Evolutionary conservation across 192 early-diverging fungal species (phyloP).

Genomic region (Coemansia sp.): DNA sequence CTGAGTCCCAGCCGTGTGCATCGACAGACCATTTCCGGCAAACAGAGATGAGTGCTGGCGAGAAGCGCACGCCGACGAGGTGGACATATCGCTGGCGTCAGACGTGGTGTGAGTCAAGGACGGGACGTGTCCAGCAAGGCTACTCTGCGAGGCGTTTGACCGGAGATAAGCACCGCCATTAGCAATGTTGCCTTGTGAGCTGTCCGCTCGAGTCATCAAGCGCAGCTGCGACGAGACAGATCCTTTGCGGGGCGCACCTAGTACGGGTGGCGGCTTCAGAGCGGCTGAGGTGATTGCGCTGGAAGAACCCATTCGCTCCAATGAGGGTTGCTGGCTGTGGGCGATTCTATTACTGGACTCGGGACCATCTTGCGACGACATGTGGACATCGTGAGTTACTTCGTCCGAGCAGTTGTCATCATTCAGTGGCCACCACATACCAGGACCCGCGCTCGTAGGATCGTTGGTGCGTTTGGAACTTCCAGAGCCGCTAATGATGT

Average conservation of each 20-base stretch:
- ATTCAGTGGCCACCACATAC: slow-evolving; percentile 56
- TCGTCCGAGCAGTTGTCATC: slow-evolving; percentile 54
- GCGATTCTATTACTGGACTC: slow-evolving; percentile 2
- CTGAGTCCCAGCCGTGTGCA: slow-evolving; percentile 27
- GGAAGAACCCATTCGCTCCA: slow-evolving; percentile 40
- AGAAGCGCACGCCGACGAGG: background rate
- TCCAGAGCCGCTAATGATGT: slow-evolving; percentile 17
- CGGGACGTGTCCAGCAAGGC: slow-evolving; percentile 17
- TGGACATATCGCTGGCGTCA: slow-evolving; percentile 25
- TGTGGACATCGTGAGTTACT: slow-evolving; percentile 41
- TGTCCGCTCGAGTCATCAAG: slow-evolving; percentile 39
- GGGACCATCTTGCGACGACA: slow-evolving; percentile 17
- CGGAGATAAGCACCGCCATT: slow-evolving; percentile 6
- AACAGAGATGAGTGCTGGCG: slow-evolving; percentile 6
- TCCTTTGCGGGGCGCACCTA: slow-evolving; percentile 31
- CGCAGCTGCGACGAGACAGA: slow-evolving; percentile 52
- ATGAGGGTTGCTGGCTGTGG: background rate
- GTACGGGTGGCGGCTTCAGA: slow-evolving; percentile 12
- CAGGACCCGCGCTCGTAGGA: slow-evolving; percentile 27
- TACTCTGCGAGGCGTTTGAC: slow-evolving; percentile 22
- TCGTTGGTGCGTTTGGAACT: slow-evolving; percentile 4
- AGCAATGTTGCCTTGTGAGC: slow-evolving; percentile 9
- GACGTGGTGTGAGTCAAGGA: slow-evolving; percentile 23
- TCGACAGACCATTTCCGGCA: slow-evolving; percentile 10
- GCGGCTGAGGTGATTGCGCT: slow-evolving; percentile 14